Evolutionary conservation across 805 yeast species (phyloP), one percentile per base, ranked within the genome.

Genomic region (Saccharomycopsis sp.): DNA sequence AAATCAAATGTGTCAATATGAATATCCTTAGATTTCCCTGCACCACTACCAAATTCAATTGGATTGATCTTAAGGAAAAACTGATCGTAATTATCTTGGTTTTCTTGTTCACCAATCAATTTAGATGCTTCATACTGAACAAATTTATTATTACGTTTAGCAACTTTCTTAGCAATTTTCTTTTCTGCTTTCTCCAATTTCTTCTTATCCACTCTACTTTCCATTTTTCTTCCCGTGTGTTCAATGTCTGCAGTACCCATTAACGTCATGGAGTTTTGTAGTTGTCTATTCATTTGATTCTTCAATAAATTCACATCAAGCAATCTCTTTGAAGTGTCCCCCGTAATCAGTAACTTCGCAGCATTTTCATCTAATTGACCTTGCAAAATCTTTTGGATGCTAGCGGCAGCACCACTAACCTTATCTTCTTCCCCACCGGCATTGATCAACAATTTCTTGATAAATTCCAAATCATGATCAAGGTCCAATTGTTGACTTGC

Each of bases 1-100:
- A 93, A 70, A 63, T 93, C 99, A 59, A 93, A 85, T 55, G 81
- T 82, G 44, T 94, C 98, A 51, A 93, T 67, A 62, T 90, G 87
- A 63, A 93, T 86, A 63, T 93, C 97, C 65, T 93, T 93, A n/a
- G 95, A 84, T 65, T 90, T 90, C 51, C 97, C 97, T n/a, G 90
- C 88, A 45, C 80, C 85, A 1, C 79, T 74, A 41, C 90, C 90
- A 57, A 86, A 79, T 45, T 93, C 97, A 55, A 93, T 72, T 3
- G 99, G 99, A 61, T 93, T 93, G 60, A 93, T 93, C 54, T 89
- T 85, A 60, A 93, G 75, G 76, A 85, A 93, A 75, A 90, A 93
- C 40, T 88, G 85, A 63, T 93, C 99, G 62, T 90, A 93, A 62
- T 89, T 89, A 32, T 80, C 84, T 21, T 71, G 74, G 16, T 54